phyloP scores from a whole-genome alignment of 176 grass and related monocot genomes.

The Puccinellia tenuiflora region DNA sequence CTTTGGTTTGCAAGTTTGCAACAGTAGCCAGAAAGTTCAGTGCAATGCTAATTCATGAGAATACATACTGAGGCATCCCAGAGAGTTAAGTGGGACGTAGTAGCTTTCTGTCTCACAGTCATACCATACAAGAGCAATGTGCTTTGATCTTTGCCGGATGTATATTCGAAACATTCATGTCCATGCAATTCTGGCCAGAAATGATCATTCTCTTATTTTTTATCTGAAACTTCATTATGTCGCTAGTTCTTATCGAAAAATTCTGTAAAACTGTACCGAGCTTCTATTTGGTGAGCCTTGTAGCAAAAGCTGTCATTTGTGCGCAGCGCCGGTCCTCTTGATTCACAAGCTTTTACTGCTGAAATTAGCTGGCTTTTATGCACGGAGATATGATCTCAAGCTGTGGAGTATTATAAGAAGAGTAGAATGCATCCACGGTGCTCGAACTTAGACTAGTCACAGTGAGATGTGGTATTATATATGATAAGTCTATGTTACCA shows the following conservation, averaged over 20 bases:
- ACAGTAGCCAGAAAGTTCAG: conserved; percentile 11
- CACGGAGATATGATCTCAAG: too few species aligned
- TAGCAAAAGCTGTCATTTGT: neutral
- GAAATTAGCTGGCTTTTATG: neutral
- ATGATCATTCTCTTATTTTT: neutral
- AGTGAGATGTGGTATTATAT: too few species aligned
- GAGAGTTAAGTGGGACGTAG: neutral
- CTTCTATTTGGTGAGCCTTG: neutral
- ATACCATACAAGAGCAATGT: neutral
- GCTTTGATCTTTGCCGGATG: neutral
- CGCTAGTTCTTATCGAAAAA: neutral
- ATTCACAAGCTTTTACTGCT: neutral
- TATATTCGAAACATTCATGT: neutral
- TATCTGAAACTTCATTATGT: neutral
- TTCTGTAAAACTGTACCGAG: neutral
- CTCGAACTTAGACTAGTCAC: too few species aligned
- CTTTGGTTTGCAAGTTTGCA: conserved; percentile 17
- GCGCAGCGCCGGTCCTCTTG: neutral
- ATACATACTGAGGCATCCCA: neutral
- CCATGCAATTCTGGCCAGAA: neutral
- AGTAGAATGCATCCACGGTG: too few species aligned
- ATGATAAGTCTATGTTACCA: too few species aligned
- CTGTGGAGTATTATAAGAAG: too few species aligned
- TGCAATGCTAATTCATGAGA: neutral
- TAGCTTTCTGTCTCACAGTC: neutral